Evolutionary conservation across 768 basidiomycete species (phyloP).

Genomic region (Chalciporus pseudorubinellus): DNA sequence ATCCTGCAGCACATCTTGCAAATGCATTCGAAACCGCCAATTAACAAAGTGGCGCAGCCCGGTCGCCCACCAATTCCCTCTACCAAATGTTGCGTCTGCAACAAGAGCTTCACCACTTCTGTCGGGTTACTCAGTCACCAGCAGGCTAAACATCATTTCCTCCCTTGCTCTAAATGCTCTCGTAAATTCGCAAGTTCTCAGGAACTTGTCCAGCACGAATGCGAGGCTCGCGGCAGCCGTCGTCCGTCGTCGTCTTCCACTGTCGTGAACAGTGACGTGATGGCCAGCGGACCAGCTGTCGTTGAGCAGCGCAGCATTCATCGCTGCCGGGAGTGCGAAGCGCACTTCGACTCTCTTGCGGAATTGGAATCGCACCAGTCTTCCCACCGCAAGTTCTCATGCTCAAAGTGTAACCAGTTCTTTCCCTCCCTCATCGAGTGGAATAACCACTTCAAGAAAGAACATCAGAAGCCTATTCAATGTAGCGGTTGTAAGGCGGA

Average conservation of each 20-base stretch:
- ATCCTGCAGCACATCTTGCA: conserved; percentile 22
- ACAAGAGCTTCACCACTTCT: conserved; percentile 24
- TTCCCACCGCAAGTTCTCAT: conserved; percentile 20
- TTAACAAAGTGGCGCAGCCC: background rate
- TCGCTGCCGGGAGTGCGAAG: conserved; percentile 20
- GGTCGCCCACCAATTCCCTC: conserved; percentile 6
- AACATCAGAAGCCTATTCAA: conserved; percentile 12
- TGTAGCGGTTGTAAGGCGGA: conserved; percentile 6
- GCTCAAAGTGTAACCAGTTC: conserved; percentile 23
- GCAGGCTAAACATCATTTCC: conserved; percentile 22
- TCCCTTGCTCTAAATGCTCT: conserved; percentile 7
- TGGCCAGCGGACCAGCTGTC: background rate
- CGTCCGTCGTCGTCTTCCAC: background rate
- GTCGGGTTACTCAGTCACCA: conserved; percentile 19
- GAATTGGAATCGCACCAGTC: conserved; percentile 22
- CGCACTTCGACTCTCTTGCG: conserved; percentile 12
- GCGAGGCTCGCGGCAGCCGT: conserved; percentile 1
- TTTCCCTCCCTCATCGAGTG: conserved; percentile 26
- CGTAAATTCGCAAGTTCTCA: background rate
- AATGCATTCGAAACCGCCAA: conserved; percentile 13
- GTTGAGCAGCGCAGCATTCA: conserved; percentile 7
- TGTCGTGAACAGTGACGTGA: background rate
- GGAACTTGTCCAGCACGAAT: conserved; percentile 2
- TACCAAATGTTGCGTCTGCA: conserved; percentile 24
- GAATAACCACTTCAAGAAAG: conserved; percentile 27